Evolutionary conservation across 257 asterid species (phyloP), one percentile per base, ranked within the genome.

Genomic region (Marsdenia floribunda): DNA sequence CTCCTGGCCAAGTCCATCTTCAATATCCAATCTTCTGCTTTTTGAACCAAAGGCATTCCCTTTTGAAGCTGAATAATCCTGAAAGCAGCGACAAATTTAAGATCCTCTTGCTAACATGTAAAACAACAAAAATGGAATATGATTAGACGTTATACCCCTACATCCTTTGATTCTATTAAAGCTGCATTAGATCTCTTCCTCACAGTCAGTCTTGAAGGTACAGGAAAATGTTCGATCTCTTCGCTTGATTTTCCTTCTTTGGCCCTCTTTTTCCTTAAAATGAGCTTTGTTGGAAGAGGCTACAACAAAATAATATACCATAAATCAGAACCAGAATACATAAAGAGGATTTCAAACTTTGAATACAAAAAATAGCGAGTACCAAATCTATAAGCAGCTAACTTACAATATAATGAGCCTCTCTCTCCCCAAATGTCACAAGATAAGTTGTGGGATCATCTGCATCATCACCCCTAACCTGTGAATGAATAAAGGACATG

Each of bases 391-490:
- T 19, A 66, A 26, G 71, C 37, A 44, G 6, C 18, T n/a, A 73
- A 74, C 83, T 10, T 67, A 92, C 98, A 87, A 87, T 63, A 78
- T 91, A 93, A 77, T 77, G 86, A 22, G 97, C 96, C 76, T 87
- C 88, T 7, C 81, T 50, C 24, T 89, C 89, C 33, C 87, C 92
- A 80, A 91, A 90, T 7, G 96, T 74, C 79, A 95, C 91, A 44
- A 92, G 89, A 78, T 83, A 92, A 19, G 98, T 89, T 2, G 90
- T 76, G 49, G 96, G 97, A 86, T 95, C 99, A 58, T 90, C 92
- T 53, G 85, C 91, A 77, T 88, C 91, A 53, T 89, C 96, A 54
- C 96, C 96, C 35, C 96, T 90, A 18, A 89, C 93, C 98, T 95
- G 90, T 77, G 61, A 69, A 78, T 75, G 18, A 68, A 78, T 72